Conservation (phyloP, 305 asterid species). For the Withania somnifera region DNA sequence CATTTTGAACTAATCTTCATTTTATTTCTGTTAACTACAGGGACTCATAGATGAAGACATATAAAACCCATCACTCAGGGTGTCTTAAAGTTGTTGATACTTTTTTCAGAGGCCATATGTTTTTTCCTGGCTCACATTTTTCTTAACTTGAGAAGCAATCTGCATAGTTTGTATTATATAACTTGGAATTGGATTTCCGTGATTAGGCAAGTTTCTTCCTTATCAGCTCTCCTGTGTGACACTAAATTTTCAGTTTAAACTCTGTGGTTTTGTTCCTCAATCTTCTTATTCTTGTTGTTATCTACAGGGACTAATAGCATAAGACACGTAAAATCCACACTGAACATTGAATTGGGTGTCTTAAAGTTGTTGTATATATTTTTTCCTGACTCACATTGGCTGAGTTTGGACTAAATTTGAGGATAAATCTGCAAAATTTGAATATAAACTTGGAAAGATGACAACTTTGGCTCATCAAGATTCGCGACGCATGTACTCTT, state of each 20-base stretch:
- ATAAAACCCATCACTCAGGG: neutral
- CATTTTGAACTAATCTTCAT: neutral
- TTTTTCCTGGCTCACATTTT: neutral
- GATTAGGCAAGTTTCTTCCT: neutral
- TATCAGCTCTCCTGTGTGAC: neutral
- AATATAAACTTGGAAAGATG: conserved; percentile 31
- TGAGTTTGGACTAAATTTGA: neutral
- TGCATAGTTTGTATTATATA: neutral
- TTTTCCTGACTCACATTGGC: neutral
- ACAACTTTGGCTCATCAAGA: conserved; percentile 50
- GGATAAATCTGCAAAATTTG: neutral
- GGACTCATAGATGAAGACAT: neutral
- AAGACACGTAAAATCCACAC: neutral
- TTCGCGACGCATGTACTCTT: conserved; percentile 83
- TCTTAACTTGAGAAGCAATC: neutral
- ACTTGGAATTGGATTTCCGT: neutral
- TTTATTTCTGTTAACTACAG: neutral
- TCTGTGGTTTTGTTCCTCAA: neutral
- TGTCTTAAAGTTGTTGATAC: neutral
- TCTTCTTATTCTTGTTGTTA: neutral
- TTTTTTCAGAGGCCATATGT: neutral
- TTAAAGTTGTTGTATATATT: neutral
- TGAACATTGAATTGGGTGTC: conserved; percentile 1
- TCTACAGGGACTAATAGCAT: neutral
- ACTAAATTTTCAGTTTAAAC: neutral